Conservation (phyloP, 306 rosid species). For the Vigna trinervia region DNA sequence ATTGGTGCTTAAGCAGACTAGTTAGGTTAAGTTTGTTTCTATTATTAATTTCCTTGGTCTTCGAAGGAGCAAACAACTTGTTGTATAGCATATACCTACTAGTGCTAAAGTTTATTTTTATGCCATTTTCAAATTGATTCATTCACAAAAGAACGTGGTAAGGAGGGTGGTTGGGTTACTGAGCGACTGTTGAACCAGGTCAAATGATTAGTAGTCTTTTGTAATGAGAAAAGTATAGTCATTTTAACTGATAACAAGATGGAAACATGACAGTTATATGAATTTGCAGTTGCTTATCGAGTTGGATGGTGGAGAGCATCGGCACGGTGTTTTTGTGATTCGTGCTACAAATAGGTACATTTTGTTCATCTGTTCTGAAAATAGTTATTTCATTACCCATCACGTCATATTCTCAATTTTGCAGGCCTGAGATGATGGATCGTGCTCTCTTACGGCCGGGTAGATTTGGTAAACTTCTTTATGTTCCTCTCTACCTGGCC, state of each 20-base stretch:
- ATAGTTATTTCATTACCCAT: constrained; percentile 1
- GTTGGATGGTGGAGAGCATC: constrained; percentile 82
- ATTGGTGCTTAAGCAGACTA: background rate
- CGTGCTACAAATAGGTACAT: constrained; percentile 93
- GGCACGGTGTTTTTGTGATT: constrained; percentile 87
- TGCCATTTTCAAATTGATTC: constrained; percentile 74
- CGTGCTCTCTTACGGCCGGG: constrained; percentile 81
- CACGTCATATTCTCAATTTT: constrained; percentile 39
- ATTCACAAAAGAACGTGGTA: constrained; percentile 77
- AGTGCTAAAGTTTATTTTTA: background rate
- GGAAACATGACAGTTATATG: constrained; percentile 32
- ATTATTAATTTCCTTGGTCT: constrained; percentile 1
- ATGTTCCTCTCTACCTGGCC: constrained; percentile 73
- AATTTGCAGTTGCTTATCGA: constrained; percentile 51
- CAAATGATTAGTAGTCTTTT: constrained; percentile 24
- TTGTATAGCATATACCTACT: background rate
- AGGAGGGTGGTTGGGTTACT: constrained; percentile 84
- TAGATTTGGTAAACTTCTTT: constrained; percentile 78
- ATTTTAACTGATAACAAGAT: background rate
- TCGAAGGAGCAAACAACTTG: background rate
- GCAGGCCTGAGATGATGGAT: constrained; percentile 88
- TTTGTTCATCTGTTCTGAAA: constrained; percentile 16
- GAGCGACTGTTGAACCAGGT: constrained; percentile 85
- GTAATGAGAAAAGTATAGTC: background rate
- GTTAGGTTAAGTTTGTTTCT: background rate